Evolutionary conservation across 768 basidiomycete species (phyloP).

Genomic region (Hericium rajendrae): DNA sequence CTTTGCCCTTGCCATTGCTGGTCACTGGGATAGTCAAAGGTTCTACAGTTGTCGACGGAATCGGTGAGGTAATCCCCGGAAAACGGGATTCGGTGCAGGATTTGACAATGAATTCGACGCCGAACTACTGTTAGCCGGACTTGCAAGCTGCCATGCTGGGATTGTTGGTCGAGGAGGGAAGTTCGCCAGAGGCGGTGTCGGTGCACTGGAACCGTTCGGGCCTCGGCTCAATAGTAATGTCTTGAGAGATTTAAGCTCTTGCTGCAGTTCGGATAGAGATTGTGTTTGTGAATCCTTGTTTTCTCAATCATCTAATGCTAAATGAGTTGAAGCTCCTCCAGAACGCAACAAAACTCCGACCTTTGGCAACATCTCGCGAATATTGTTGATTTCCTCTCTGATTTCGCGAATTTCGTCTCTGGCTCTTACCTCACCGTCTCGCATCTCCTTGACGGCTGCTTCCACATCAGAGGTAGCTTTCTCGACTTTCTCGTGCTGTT

Average conservation of each 20-base stretch:
- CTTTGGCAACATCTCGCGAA: constrained; percentile 90
- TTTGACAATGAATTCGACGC: neutral
- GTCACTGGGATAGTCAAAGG: constrained; percentile 9
- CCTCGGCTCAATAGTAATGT: constrained; percentile 75
- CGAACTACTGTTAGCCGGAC: constrained; percentile 12
- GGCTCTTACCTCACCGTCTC: constrained; percentile 66
- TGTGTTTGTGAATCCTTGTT: constrained; percentile 79
- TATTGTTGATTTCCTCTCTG: constrained; percentile 80
- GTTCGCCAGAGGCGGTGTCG: constrained; percentile 41
- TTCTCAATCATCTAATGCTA: constrained; percentile 81
- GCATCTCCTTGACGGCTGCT: constrained; percentile 62
- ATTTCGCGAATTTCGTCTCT: constrained; percentile 88
- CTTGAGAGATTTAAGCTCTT: constrained; percentile 92
- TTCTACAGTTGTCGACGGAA: constrained; percentile 1
- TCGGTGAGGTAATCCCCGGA: constrained; percentile 9
- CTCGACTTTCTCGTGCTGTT: constrained; percentile 66
- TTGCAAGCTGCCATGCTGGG: constrained; percentile 84
- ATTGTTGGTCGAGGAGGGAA: constrained; percentile 60
- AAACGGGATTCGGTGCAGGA: neutral
- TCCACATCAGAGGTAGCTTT: constrained; percentile 66
- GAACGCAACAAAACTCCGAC: constrained; percentile 32
- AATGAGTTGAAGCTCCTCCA: constrained; percentile 2
- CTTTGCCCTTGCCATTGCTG: constrained; percentile 51
- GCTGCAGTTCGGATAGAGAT: constrained; percentile 79
- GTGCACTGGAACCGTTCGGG: constrained; percentile 36